These are phyloP conservation scores for Colletotrichum sp. DNA, from an alignment of 2,329 filamentous ascomycete species.

Conservation along the genomic window DNA sequence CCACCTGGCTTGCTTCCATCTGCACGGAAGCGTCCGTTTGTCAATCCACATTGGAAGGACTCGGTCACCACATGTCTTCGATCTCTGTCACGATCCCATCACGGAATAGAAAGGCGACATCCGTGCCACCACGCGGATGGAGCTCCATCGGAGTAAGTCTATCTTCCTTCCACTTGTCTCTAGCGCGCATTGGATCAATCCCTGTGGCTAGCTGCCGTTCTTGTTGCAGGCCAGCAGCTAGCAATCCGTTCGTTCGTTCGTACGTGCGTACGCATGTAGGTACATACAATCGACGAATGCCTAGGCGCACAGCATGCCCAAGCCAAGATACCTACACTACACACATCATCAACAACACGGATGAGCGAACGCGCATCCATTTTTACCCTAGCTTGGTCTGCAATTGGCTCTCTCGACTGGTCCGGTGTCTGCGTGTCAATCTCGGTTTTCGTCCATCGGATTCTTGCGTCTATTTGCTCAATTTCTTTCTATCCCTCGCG, in stretches of 20 bases:
- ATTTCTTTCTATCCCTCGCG: neutral
- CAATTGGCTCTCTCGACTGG: neutral
- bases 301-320: neutral
- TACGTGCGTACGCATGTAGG: neutral
- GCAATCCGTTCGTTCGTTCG: neutral
- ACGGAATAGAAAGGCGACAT: neutral
- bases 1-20: neutral
- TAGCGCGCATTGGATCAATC: neutral
- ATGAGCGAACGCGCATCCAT: neutral
- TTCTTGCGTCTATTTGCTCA: neutral
- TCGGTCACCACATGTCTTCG: neutral
- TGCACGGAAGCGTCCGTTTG: constrained; percentile 5
- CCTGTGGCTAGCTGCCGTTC: neutral
- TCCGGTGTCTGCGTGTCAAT: neutral
- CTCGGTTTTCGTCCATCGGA: neutral
- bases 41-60: neutral
- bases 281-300: neutral
- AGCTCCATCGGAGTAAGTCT: neutral
- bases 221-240: neutral
- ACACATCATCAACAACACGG: neutral
- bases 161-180: neutral
- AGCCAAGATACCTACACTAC: neutral
- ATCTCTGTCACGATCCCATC: neutral
- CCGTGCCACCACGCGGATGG: neutral
- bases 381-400: neutral